Evolutionary conservation across 306 rosid genomes (phyloP).

Genomic region (Leucaena leucocephala): DNA sequence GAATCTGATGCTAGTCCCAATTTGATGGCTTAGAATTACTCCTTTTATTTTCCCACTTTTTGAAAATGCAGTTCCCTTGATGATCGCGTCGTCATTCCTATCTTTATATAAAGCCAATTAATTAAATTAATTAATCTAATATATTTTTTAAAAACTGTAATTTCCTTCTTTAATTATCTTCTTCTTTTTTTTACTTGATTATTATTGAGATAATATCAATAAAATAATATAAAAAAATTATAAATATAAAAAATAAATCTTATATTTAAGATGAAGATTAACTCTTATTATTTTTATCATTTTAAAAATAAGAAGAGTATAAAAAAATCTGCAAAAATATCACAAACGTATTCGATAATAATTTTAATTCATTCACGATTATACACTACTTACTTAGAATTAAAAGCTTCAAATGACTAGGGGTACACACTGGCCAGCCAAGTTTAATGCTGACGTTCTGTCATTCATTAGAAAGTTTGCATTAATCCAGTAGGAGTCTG

Average conservation of each 20-base stretch:
- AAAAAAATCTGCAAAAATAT: too few relatives aligned
- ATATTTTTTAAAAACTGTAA: too few relatives aligned
- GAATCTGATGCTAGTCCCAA: constrained; percentile 31
- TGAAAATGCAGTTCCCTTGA: neutral
- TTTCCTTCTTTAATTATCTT: too few relatives aligned
- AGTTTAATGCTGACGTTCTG: constrained; percentile 8
- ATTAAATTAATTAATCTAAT: too few relatives aligned
- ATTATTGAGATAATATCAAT: too few relatives aligned
- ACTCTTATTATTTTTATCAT: too few relatives aligned
- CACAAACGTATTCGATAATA: neutral
- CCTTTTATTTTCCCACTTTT: neutral
- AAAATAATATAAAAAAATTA: too few relatives aligned
- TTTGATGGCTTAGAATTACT: neutral
- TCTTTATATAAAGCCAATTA: too few relatives aligned
- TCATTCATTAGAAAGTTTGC: constrained; percentile 23
- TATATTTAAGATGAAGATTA: too few relatives aligned
- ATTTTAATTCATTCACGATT: neutral
- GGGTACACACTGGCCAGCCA: neutral
- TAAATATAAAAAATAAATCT: too few relatives aligned
- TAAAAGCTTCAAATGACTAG: neutral
- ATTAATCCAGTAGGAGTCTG: constrained; percentile 3
- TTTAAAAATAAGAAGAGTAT: too few relatives aligned
- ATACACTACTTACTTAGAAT: neutral
- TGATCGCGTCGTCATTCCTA: neutral
- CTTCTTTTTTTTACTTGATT: too few relatives aligned